Percentiles rank a stretch among this genome's conserved stretches.
Evolutionary conservation across 139 green algal genomes (phyloP).

Genomic region (Tetraselmis chui): DNA sequence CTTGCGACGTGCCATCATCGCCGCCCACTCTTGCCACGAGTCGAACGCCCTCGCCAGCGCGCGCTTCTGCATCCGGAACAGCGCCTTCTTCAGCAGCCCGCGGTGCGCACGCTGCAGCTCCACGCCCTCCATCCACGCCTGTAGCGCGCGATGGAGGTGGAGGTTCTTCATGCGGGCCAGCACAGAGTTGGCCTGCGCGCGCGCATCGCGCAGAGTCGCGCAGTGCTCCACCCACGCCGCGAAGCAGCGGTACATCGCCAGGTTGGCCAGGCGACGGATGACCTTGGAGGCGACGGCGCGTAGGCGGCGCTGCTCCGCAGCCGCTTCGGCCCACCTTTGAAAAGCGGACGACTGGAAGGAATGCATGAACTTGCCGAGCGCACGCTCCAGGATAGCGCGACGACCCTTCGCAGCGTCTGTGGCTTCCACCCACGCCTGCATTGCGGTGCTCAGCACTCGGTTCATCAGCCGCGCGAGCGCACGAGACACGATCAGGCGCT

Average conservation of each 20-base stretch:
- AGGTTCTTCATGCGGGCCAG: neutral
- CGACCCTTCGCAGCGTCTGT: neutral
- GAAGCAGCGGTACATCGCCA: neutral
- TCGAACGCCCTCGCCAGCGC: neutral
- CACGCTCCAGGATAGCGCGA: neutral
- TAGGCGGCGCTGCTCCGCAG: neutral
- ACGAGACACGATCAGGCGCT: neutral
- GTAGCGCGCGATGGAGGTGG: neutral
- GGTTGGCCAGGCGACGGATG: neutral
- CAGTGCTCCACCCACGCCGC: neutral
- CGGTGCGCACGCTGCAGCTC: neutral
- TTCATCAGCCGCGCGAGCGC: neutral
- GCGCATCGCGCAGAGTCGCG: neutral
- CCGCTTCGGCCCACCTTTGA: neutral
- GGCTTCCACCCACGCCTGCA: neutral
- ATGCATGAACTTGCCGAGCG: neutral
- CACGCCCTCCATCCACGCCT: neutral
- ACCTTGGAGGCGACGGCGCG: conserved; percentile 1
- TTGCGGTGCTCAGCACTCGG: neutral
- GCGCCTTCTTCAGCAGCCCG: neutral
- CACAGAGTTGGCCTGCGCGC: neutral
- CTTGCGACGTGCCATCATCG: neutral
- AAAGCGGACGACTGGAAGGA: neutral
- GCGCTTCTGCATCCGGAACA: neutral
- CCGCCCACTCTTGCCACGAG: neutral